Percentiles rank a stretch among this genome's conserved stretches.
phyloP scores from a whole-genome alignment of 768 basidiomycete genomes.

The Termitomyces sp. region DNA sequence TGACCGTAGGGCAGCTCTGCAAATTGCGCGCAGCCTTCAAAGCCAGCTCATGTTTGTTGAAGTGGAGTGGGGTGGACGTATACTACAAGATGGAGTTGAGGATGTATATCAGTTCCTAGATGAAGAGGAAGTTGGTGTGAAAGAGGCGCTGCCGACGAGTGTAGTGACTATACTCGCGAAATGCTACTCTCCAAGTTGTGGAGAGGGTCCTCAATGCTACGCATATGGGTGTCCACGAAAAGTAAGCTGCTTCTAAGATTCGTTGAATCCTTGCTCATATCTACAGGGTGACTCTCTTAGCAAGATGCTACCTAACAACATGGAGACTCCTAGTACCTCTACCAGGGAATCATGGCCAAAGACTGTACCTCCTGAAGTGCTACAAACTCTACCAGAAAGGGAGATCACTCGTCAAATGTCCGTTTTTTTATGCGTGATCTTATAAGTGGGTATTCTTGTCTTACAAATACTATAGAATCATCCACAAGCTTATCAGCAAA shows the following conservation, averaged over 20 bases:
- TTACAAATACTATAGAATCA: constrained; percentile 41
- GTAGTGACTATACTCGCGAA: constrained; percentile 83
- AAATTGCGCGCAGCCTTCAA: constrained; percentile 86
- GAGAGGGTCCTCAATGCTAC: constrained; percentile 76
- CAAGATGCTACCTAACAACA: constrained; percentile 15
- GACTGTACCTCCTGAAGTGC: constrained; percentile 35
- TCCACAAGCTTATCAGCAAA: constrained; percentile 84
- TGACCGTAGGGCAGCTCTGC: constrained; percentile 78
- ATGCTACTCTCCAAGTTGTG: constrained; percentile 86
- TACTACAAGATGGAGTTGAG: constrained; percentile 84
- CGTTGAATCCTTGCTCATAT: not conserved
- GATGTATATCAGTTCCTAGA: constrained; percentile 95
- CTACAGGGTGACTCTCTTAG: constrained; percentile 27
- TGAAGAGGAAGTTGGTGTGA: constrained; percentile 64
- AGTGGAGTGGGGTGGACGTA: constrained; percentile 88
- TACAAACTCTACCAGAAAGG: constrained; percentile 54
- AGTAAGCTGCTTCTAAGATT: constrained; percentile 26
- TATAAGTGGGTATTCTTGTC: not conserved
- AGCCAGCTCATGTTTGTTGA: constrained; percentile 94
- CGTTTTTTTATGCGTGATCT: constrained; percentile 9
- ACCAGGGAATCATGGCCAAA: constrained; percentile 47
- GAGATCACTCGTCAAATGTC: constrained; percentile 83
- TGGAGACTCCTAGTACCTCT: constrained; percentile 35
- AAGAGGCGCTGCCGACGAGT: constrained; percentile 77
- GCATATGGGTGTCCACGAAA: constrained; percentile 74